These are phyloP conservation scores for Naganishia cerealis DNA, from an alignment of 1,284 basidiomycete genomes.

Conservation along the genomic window DNA sequence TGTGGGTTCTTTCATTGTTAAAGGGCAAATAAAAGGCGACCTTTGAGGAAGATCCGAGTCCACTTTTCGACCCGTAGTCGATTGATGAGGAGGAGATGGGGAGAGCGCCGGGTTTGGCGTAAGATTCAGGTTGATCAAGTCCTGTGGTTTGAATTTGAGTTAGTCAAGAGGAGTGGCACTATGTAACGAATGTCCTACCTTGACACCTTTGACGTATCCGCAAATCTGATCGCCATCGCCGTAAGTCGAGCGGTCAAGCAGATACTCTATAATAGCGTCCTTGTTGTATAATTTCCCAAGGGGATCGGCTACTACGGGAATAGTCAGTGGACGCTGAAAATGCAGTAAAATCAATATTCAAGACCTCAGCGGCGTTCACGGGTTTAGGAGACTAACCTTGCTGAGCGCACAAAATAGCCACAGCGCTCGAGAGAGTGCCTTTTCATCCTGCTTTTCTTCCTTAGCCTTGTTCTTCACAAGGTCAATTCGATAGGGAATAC, in stretches of 20 bases:
- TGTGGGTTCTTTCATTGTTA: constrained; percentile 89
- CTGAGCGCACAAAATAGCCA: constrained; percentile 91
- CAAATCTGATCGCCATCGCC: constrained; percentile 82
- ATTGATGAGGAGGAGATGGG: constrained; percentile 47
- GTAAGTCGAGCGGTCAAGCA: constrained; percentile 68
- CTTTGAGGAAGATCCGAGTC: constrained; percentile 57
- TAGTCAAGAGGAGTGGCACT: not conserved
- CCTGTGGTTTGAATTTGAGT: constrained; percentile 58
- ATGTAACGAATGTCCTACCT: constrained; percentile 60
- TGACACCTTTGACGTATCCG: constrained; percentile 79
- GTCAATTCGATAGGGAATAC: constrained; percentile 52
- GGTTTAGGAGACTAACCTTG: constrained; percentile 62
- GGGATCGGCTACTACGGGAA: constrained; percentile 82
- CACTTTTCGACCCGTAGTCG: constrained; percentile 36
- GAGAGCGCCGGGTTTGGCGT: constrained; percentile 64
- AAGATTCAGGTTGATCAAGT: constrained; percentile 76
- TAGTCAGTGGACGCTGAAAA: constrained; percentile 69
- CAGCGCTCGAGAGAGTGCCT: constrained; percentile 76
- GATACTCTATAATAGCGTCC: constrained; percentile 81
- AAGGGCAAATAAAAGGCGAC: constrained; percentile 78
- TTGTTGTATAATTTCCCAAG: constrained; percentile 93
- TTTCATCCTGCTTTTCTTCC: constrained; percentile 80
- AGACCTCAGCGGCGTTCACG: not conserved
- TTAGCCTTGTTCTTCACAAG: constrained; percentile 54
- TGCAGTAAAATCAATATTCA: constrained; percentile 21